These are phyloP conservation scores for Salvia rosmarinus DNA, from an alignment of 257 asterid genomes.

Conservation along the genomic window DNA sequence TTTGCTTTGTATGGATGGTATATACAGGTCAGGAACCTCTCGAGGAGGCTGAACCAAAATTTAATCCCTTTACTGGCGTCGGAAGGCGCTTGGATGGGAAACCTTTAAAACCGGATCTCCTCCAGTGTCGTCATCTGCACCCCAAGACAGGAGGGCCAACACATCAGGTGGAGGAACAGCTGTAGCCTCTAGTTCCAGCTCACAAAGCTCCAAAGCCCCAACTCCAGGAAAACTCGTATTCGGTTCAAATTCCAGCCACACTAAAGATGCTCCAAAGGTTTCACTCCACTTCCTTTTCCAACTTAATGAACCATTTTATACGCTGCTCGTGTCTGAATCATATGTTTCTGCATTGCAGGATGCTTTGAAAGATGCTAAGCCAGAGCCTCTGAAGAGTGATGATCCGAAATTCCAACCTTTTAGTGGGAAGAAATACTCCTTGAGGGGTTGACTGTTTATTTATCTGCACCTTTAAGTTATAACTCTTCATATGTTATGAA, in stretches of 20 bases:
- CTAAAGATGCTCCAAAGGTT: slow-evolving; percentile 65
- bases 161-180: slow-evolving; percentile 45
- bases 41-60: slow-evolving; percentile 68
- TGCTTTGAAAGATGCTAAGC: slow-evolving; percentile 63
- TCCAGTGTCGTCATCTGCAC: slow-evolving; percentile 52
- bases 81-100: slow-evolving; percentile 95
- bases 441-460: slow-evolving; percentile 59
- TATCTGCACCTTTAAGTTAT: slow-evolving; percentile 22
- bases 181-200: slow-evolving; percentile 59
- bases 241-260: slow-evolving; percentile 68
- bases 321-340: neutral
- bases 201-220: slow-evolving; percentile 69
- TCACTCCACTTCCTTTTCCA: neutral
- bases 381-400: slow-evolving; percentile 75
- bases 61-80: slow-evolving; percentile 81
- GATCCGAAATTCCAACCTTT: slow-evolving; percentile 74
- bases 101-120: slow-evolving; percentile 57
- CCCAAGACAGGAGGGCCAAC: slow-evolving; percentile 54
- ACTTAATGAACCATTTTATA: neutral
- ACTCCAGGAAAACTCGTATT: slow-evolving; percentile 94
- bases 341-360: slow-evolving; percentile 47
- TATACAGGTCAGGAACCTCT: slow-evolving; percentile 60
- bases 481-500: slow-evolving; percentile 3
- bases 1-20: neutral
- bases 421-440: slow-evolving; percentile 71